A percentile compares a stretch with the other conserved stretches of the same genome.
Evolutionary conservation across 2,329 filamentous ascomycete genomes (phyloP).

Genomic region (Cladosporium sp.): DNA sequence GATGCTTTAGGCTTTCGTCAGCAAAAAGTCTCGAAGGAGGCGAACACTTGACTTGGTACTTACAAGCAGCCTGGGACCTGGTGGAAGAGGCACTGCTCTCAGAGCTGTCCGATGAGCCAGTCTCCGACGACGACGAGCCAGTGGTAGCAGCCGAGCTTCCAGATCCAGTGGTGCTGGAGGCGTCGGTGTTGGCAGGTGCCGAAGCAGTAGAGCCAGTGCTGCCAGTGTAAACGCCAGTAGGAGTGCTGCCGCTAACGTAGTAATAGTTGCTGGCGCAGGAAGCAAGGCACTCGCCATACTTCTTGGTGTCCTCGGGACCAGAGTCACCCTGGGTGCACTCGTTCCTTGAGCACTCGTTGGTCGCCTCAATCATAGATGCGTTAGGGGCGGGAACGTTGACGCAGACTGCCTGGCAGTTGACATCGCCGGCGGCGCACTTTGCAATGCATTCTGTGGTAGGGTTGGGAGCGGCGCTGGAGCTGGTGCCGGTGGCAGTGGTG

Average conservation of each 20-base stretch:
- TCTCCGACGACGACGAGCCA: background rate
- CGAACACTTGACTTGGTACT: background rate
- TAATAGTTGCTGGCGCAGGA: slow-evolving; percentile 34
- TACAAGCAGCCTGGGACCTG: background rate
- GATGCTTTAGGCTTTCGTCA: background rate
- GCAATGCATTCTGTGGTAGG: slow-evolving; percentile 28
- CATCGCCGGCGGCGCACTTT: slow-evolving; percentile 40
- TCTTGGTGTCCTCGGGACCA: slow-evolving; percentile 40
- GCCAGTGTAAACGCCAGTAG: slow-evolving; percentile 21
- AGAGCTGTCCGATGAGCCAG: background rate
- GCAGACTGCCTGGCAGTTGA: slow-evolving; percentile 51
- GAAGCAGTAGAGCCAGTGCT: slow-evolving; percentile 17
- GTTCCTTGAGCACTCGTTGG: slow-evolving; percentile 48
- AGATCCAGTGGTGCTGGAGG: slow-evolving; percentile 1
- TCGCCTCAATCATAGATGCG: slow-evolving; percentile 46
- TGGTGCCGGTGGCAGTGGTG: slow-evolving; percentile 19
- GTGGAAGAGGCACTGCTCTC: slow-evolving; percentile 2
- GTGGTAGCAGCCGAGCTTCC: background rate
- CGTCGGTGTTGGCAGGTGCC: background rate
- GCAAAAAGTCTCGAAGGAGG: background rate
- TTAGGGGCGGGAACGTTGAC: slow-evolving; percentile 50
- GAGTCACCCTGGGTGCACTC: slow-evolving; percentile 51
- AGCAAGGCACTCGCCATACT: slow-evolving; percentile 47
- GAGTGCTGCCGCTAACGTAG: background rate
- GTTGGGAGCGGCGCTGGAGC: background rate